These are phyloP conservation scores for Debaryomyces sp. DNA, from an alignment of 1,139 yeast genomes.

Conservation along the genomic window DNA sequence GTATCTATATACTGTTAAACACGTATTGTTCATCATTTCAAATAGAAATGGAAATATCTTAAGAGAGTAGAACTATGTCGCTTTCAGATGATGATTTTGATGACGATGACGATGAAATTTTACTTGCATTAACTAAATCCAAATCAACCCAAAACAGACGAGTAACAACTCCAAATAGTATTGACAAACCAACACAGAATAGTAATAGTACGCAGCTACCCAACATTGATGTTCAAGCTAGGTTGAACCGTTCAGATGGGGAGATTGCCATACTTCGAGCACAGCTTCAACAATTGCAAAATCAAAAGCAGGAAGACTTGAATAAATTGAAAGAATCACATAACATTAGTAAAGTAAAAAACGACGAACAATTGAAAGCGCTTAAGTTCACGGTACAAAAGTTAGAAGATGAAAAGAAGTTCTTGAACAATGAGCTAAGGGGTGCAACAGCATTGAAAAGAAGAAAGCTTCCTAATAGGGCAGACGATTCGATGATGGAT, in stretches of 20 bases:
- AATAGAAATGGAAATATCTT: slow-evolving; percentile 1
- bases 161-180: slow-evolving; percentile 2
- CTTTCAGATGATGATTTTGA: slow-evolving; percentile 35
- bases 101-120: slow-evolving; percentile 44
- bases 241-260: slow-evolving; percentile 61
- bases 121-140: slow-evolving; percentile 19
- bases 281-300: slow-evolving; percentile 55
- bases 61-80: slow-evolving; percentile 15
- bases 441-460: slow-evolving; percentile 21
- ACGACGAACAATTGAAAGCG: slow-evolving; percentile 44
- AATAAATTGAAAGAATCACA: slow-evolving; percentile 41
- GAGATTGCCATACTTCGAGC: slow-evolving; percentile 76
- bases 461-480: slow-evolving; percentile 13
- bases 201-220: slow-evolving; percentile 8
- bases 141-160: slow-evolving; percentile 8
- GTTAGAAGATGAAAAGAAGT: slow-evolving; percentile 72
- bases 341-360: slow-evolving; percentile 29
- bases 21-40: background rate
- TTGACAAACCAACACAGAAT: background rate
- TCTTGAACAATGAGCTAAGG: slow-evolving; percentile 50
- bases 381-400: slow-evolving; percentile 51
- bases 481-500: slow-evolving; percentile 7
- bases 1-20: background rate
- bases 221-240: slow-evolving; percentile 20
- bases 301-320: slow-evolving; percentile 47